These are phyloP conservation scores for Neonectria neomacrospora DNA, from an alignment of 2,329 filamentous ascomycete species.

Conservation along the genomic window DNA sequence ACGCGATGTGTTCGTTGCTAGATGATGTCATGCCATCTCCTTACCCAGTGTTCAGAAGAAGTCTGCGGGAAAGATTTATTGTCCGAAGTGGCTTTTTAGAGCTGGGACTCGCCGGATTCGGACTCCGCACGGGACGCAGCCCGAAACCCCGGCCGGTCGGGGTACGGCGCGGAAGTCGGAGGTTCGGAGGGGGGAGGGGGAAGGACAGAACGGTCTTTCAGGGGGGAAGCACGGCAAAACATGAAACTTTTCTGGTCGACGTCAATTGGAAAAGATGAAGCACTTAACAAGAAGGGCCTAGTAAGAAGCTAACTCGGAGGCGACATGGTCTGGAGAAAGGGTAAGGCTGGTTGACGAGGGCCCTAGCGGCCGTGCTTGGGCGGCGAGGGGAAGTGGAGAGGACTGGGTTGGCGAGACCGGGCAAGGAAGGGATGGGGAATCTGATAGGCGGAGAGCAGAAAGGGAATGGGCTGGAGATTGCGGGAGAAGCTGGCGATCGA, in stretches of 20 bases:
- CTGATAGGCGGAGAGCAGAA: neutral
- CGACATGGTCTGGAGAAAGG: neutral
- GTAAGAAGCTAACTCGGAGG: neutral
- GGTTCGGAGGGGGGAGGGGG: neutral
- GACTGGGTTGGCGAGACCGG: neutral
- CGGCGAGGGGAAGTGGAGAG: neutral
- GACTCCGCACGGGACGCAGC: neutral
- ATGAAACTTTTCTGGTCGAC: neutral
- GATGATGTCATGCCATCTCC: constrained; percentile 8
- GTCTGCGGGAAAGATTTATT: neutral
- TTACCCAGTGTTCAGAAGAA: neutral
- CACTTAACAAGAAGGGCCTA: neutral
- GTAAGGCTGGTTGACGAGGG: neutral
- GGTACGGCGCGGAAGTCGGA: constrained; percentile 16
- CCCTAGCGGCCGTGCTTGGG: neutral
- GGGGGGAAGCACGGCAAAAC: neutral
- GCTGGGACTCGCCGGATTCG: constrained; percentile 3
- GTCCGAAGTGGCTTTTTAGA: neutral
- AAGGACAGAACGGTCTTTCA: neutral
- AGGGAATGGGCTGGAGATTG: neutral
- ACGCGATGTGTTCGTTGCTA: constrained; percentile 7
- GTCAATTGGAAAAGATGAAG: neutral
- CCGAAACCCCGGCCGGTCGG: constrained; percentile 16
- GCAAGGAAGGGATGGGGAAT: neutral
- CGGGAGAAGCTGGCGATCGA: neutral